Percentiles rank a stretch among this genome's conserved stretches.
Evolutionary conservation across 352 stramenopile species (phyloP).

Genomic region (Phytophthora tubulina): DNA sequence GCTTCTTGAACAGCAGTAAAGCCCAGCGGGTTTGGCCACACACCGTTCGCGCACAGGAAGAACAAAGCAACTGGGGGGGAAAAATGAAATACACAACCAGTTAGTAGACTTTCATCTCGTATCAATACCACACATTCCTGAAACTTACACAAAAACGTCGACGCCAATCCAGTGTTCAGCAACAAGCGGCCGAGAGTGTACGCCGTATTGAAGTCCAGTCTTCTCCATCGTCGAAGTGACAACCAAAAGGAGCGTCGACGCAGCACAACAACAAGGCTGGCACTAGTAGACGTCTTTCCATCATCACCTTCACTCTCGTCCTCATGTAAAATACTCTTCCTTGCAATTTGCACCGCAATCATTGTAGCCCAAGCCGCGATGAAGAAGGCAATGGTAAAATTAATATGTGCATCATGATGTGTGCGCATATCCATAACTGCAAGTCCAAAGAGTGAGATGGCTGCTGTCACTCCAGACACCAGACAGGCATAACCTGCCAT

Average conservation of each 20-base stretch:
- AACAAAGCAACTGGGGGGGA: slow-evolving; percentile 66
- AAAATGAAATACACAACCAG: slow-evolving; percentile 9
- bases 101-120: slow-evolving; percentile 1
- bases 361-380: slow-evolving; percentile 75
- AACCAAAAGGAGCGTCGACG: slow-evolving; percentile 42
- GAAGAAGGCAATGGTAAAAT: slow-evolving; percentile 84
- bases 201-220: slow-evolving; percentile 53
- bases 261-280: slow-evolving; percentile 18
- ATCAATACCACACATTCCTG: background rate
- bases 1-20: slow-evolving; percentile 86
- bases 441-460: slow-evolving; percentile 69
- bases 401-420: slow-evolving; percentile 77
- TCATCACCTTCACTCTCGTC: slow-evolving; percentile 28
- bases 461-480: slow-evolving; percentile 37
- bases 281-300: slow-evolving; percentile 19
- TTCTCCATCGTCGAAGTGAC: slow-evolving; percentile 61
- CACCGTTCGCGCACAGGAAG: slow-evolving; percentile 84
- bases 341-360: slow-evolving; percentile 59
- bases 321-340: slow-evolving; percentile 53
- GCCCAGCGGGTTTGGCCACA: slow-evolving; percentile 81
- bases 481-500: slow-evolving; percentile 40
- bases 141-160: slow-evolving; percentile 73
- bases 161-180: slow-evolving; percentile 57
- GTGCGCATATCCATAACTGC: slow-evolving; percentile 82
- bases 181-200: slow-evolving; percentile 65